A percentile compares a stretch with the other conserved stretches of the same genome.
These are phyloP conservation scores for Cladobotryum protrusum DNA, from an alignment of 2,329 filamentous ascomycete genomes.

Conservation along the genomic window DNA sequence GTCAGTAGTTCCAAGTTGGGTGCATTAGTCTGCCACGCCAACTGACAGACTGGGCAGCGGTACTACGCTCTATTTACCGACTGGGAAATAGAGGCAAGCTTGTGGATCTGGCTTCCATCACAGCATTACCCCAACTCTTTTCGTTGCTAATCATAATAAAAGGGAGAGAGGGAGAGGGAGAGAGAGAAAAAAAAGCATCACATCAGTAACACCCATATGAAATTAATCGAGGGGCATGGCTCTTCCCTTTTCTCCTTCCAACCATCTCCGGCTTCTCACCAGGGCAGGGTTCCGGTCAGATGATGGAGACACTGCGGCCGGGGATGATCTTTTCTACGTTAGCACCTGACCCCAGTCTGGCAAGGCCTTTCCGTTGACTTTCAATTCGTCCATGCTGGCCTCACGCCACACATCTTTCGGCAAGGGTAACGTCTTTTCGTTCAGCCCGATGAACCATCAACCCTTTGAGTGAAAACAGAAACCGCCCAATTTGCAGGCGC, in stretches of 20 bases:
- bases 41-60: neutral
- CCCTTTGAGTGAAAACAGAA: no score
- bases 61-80: neutral
- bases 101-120: neutral
- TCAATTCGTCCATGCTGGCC: neutral
- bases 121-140: no score
- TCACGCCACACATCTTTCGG: neutral
- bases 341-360: neutral
- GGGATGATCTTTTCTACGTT: neutral
- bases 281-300: constrained; percentile 1
- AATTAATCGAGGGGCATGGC: no score
- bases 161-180: no score
- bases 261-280: neutral
- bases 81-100: neutral
- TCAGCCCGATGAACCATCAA: no score
- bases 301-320: neutral
- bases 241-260: no score
- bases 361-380: neutral
- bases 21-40: constrained; percentile 2
- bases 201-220: neutral
- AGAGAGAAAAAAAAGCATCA: neutral
- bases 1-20: constrained; percentile 1
- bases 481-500: no score
- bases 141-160: no score
- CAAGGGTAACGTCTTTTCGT: neutral